phyloP scores from a whole-genome alignment of 2,329 filamentous ascomycete genomes.

The Cucurbitaria berberidis region DNA sequence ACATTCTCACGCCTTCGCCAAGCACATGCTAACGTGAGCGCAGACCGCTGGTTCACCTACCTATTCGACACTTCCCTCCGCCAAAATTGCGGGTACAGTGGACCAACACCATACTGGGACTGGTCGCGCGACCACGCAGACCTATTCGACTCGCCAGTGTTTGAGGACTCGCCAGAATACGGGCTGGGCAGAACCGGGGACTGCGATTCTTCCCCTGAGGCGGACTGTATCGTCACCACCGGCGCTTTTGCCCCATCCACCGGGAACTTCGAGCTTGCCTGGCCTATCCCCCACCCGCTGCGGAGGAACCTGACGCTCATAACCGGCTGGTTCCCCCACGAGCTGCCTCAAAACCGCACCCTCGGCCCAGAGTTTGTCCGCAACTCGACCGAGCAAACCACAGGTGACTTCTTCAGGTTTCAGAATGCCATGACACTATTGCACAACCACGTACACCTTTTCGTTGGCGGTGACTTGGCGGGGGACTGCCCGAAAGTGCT shows the following conservation, averaged over 20 bases:
- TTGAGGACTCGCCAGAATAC: slow-evolving; percentile 21
- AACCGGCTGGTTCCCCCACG: slow-evolving; percentile 1
- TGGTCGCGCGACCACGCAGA: slow-evolving; percentile 40
- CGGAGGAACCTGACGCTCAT: slow-evolving; percentile 6
- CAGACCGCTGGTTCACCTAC: slow-evolving; percentile 6
- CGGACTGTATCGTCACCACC: slow-evolving; percentile 5
- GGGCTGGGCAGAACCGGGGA: slow-evolving; percentile 4
- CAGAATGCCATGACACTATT: slow-evolving; percentile 4
- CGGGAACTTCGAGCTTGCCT: neutral
- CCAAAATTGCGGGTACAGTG: slow-evolving; percentile 3
- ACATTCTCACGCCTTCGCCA: no score
- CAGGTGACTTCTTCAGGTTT: slow-evolving; percentile 4
- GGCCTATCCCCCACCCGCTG: slow-evolving; percentile 1
- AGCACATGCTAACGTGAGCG: slow-evolving; percentile 1
- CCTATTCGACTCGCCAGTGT: slow-evolving; percentile 29
- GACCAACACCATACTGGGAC: slow-evolving; percentile 41
- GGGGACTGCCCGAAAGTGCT: slow-evolving; percentile 2
- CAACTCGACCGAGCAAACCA: slow-evolving; percentile 1
- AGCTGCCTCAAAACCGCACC: slow-evolving; percentile 4
- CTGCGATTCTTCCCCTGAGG: neutral
- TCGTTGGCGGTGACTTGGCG: slow-evolving; percentile 2
- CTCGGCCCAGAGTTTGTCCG: slow-evolving; percentile 4
- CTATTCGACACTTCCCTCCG: slow-evolving; percentile 7
- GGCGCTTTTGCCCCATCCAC: slow-evolving; percentile 5
- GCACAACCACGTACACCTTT: slow-evolving; percentile 7